Evolutionary conservation across 2,329 filamentous ascomycete genomes (phyloP).

Genomic region (Grosmannia penicillata): DNA sequence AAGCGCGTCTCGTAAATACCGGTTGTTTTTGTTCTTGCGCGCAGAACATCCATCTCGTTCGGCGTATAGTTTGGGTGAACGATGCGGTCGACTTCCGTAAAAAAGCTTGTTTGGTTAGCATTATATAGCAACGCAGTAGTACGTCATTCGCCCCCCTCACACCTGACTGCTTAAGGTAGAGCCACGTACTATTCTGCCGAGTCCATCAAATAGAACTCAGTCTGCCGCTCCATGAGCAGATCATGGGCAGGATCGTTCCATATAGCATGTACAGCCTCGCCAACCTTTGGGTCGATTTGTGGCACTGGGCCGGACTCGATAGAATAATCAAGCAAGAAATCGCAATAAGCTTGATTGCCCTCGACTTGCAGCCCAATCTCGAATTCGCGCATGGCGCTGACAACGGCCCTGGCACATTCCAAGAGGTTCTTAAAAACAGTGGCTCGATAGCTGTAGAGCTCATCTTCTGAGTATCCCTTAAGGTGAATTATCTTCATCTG

Average conservation of each 20-base stretch:
- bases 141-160: not conserved
- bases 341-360: constrained; percentile 57
- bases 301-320: constrained; percentile 84
- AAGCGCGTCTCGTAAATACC: constrained; percentile 99
- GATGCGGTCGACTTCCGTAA: constrained; percentile 82
- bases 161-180: too few relatives aligned
- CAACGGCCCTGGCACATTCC: constrained; percentile 89
- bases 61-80: constrained; percentile 74
- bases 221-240: constrained; percentile 79
- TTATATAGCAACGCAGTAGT: not conserved
- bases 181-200: constrained; percentile 83
- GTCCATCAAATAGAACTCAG: constrained; percentile 98
- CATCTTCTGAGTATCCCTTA: constrained; percentile 90
- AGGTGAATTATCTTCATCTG: constrained; percentile 99
- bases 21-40: constrained; percentile 93
- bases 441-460: constrained; percentile 83
- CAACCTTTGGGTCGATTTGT: constrained; percentile 66
- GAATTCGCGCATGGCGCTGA: constrained; percentile 84
- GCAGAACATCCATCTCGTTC: constrained; percentile 84
- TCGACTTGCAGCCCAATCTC: constrained; percentile 63
- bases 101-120: constrained; percentile 51
- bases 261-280: constrained; percentile 67
- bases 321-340: constrained; percentile 75
- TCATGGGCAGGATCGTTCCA: constrained; percentile 83
- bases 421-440: constrained; percentile 98